These are phyloP conservation scores for Staphylotrichum longicolle DNA, from an alignment of 495 filamentous ascomycete species.

Conservation along the genomic window DNA sequence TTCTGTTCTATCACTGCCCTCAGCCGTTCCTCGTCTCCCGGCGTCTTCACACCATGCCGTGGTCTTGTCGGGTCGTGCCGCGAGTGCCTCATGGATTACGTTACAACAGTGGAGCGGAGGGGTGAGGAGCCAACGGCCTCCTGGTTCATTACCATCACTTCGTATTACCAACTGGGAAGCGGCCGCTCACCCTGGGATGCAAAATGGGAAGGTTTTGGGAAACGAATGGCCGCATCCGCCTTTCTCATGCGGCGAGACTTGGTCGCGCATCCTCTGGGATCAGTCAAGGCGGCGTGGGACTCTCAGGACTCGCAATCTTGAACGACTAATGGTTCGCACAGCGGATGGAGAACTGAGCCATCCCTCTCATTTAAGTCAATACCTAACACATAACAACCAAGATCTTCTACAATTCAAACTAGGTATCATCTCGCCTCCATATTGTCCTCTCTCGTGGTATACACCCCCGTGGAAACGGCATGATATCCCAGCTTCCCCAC, in stretches of 20 bases:
- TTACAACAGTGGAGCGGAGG: slow-evolving; percentile 11
- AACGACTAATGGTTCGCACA: too few species aligned
- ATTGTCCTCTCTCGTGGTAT: slow-evolving; percentile 22
- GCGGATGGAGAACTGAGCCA: too few species aligned
- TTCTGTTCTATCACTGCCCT: background rate
- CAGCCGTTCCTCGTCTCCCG: background rate
- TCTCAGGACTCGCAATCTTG: too few species aligned
- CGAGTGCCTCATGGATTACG: slow-evolving; percentile 11
- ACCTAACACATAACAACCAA: too few species aligned
- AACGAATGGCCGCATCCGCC: background rate
- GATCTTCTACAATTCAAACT: too few species aligned
- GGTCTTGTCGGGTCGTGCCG: slow-evolving; percentile 3
- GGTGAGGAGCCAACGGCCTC: background rate
- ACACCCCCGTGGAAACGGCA: slow-evolving; percentile 29
- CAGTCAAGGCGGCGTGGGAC: background rate
- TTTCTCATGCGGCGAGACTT: background rate
- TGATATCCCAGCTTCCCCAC: slow-evolving; percentile 36
- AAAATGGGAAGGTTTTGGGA: slow-evolving; percentile 1
- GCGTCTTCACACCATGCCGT: background rate
- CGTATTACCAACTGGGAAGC: slow-evolving; percentile 11
- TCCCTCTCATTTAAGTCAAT: too few species aligned
- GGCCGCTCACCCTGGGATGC: slow-evolving; percentile 8
- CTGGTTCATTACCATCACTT: slow-evolving; percentile 13
- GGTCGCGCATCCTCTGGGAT: background rate
- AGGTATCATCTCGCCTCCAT: too few species aligned